Evolutionary conservation across 331 rosid genomes (phyloP), one percentile per base, ranked within the genome.

Genomic region (Ulmus americana): DNA sequence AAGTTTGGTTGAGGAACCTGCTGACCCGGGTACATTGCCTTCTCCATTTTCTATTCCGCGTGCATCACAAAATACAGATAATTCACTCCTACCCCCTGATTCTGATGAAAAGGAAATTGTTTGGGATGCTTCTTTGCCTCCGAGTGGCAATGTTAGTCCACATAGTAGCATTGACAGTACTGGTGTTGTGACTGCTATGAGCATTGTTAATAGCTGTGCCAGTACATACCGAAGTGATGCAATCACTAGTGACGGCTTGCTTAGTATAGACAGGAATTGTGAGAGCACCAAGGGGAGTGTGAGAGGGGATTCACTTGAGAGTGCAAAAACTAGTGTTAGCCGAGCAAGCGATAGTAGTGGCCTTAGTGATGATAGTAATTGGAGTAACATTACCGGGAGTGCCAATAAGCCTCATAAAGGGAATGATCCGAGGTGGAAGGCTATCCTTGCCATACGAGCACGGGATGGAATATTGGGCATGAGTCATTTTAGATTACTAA

Each of bases 61-160:
- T 15, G 83, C 61, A 2, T 84, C 88, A 7, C 97, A 81, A 54
- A 85, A 80, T 76, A 80, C 85, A 0, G 91, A 89, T 22, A 81
- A 20, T 59, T 85, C 91, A 48, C 70, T 76, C 59, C 81, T 74
- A 15, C 91, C 82, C 20, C 85, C 81, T 4, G 99, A 90, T 80
- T 80, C 97, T 8, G 97, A 90, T 62, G 97, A 90, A 77, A 94
- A 81, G 62, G 99, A 94, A 73, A 85, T 95, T 70, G 97, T 94
- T 67, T 94, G 99, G 99, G 99, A 94, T 81, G 95, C 99, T 76
- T 94, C 99, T 64, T 71, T 94, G 86, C 99, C 99, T 67, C 99
- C 99, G 8, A 94, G 95, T 63, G 98, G 97, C 46, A 90, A 92
- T 84, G 98, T 87, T 15, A 92, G 99, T 73, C 99, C 99, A 9